Evolutionary conservation across 106 monocot genomes (phyloP).

Genomic region (Dioscorea alata): DNA sequence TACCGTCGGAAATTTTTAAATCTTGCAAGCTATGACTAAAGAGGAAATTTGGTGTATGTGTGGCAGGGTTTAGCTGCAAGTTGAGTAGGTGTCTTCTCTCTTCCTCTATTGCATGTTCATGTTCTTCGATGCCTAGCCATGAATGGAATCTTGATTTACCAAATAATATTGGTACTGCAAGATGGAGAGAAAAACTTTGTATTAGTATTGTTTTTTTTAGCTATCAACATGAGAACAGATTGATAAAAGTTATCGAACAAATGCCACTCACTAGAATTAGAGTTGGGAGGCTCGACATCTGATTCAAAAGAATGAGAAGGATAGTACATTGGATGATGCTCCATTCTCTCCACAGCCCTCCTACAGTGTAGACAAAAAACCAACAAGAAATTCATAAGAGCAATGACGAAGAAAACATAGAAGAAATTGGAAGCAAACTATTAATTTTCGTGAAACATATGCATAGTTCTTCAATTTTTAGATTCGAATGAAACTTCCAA

Average conservation of each 20-base stretch:
- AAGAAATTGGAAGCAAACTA: too few relatives aligned
- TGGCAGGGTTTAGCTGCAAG: constrained; percentile 19
- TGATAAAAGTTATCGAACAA: background rate
- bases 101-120: constrained; percentile 28
- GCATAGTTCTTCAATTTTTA: too few relatives aligned
- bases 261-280: constrained; percentile 16
- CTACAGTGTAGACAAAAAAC: constrained; percentile 12
- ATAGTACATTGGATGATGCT: constrained; percentile 15
- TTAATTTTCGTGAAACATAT: too few relatives aligned
- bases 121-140: constrained; percentile 29
- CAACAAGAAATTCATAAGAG: background rate
- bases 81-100: constrained; percentile 35
- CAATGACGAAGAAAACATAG: background rate
- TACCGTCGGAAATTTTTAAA: constrained; percentile 19
- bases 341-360: constrained; percentile 17
- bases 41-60: constrained; percentile 4
- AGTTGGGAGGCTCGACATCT: constrained; percentile 21
- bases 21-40: constrained; percentile 14
- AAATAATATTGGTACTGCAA: constrained; percentile 18
- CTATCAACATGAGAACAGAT: background rate
- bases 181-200: background rate
- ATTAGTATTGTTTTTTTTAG: background rate
- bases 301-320: constrained; percentile 23
- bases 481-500: background rate
- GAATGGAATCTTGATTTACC: constrained; percentile 15